Percentiles rank a stretch among this genome's conserved stretches.
These are phyloP conservation scores for Suhomyces bribrorum DNA, from an alignment of 1,139 yeast species.

Conservation along the genomic window DNA sequence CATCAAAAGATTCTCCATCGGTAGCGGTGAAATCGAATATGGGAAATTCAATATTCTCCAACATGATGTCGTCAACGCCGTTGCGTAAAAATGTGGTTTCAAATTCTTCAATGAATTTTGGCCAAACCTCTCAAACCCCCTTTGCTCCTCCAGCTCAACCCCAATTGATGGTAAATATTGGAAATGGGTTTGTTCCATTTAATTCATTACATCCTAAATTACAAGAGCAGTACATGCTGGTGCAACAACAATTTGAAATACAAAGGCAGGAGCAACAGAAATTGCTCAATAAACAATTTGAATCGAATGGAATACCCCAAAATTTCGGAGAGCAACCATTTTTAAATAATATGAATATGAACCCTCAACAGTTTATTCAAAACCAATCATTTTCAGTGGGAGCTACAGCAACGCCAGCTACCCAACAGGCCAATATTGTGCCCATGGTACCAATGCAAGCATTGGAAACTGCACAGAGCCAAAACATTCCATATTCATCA, in stretches of 20 bases:
- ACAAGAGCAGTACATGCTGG: slow-evolving; percentile 22
- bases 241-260: slow-evolving; percentile 17
- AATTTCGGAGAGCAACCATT: slow-evolving; percentile 2
- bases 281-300: slow-evolving; percentile 7
- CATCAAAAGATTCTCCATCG: slow-evolving; percentile 6
- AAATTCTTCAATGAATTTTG: slow-evolving; percentile 1
- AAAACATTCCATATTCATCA: background rate
- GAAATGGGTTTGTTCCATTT: slow-evolving; percentile 24
- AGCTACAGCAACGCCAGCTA: slow-evolving; percentile 1
- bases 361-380: slow-evolving; percentile 2
- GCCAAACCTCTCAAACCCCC: slow-evolving; percentile 1
- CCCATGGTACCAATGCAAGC: slow-evolving; percentile 1
- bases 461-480: background rate
- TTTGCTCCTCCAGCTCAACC: slow-evolving; percentile 15
- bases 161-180: slow-evolving; percentile 25
- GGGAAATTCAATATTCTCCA: slow-evolving; percentile 2
- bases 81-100: slow-evolving; percentile 5
- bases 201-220: slow-evolving; percentile 20
- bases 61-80: slow-evolving; percentile 8
- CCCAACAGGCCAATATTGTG: background rate
- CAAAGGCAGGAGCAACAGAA: slow-evolving; percentile 12
- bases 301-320: slow-evolving; percentile 4
- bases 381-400: slow-evolving; percentile 1
- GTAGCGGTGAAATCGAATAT: slow-evolving; percentile 7
- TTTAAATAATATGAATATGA: slow-evolving; percentile 1